Evolutionary conservation across 2,329 filamentous ascomycete species (phyloP).

Genomic region (Thielaviopsis musarum): DNA sequence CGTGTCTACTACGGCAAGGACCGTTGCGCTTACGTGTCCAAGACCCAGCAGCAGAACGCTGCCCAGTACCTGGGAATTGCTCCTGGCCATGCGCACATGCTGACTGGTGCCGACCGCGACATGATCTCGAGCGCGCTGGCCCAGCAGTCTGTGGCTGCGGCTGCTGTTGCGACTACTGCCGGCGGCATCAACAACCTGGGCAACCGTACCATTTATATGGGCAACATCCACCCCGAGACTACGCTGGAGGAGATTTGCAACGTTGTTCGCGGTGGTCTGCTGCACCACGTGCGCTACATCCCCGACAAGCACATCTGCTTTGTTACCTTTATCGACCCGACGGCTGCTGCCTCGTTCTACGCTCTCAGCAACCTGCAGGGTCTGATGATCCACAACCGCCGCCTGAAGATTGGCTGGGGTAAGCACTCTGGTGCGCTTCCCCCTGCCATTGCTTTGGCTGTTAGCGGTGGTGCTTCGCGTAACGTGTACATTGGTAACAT

Average conservation of each 20-base stretch:
- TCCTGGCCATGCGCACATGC: slow-evolving; percentile 86
- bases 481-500: slow-evolving; percentile 98
- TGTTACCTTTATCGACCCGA: slow-evolving; percentile 97
- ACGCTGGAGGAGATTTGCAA: slow-evolving; percentile 99
- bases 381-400: slow-evolving; percentile 96
- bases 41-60: slow-evolving; percentile 98
- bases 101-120: slow-evolving; percentile 91
- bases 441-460: slow-evolving; percentile 85
- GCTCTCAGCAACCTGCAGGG: slow-evolving; percentile 94
- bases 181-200: slow-evolving; percentile 95
- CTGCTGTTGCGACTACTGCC: slow-evolving; percentile 88
- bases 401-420: slow-evolving; percentile 97
- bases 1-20: slow-evolving; percentile 99
- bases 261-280: slow-evolving; percentile 81
- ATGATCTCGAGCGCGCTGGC: slow-evolving; percentile 91
- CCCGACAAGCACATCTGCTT: slow-evolving; percentile 99
- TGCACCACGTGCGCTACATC: slow-evolving; percentile 98
- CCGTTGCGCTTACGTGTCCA: slow-evolving; percentile 93
- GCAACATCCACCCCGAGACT: slow-evolving; percentile 97
- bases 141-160: slow-evolving; percentile 92
- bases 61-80: slow-evolving; percentile 96
- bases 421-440: slow-evolving; percentile 96
- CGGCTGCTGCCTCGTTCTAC: slow-evolving; percentile 93
- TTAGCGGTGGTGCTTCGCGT: slow-evolving; percentile 90
- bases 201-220: slow-evolving; percentile 92